These are phyloP conservation scores for Rhododendron williamsianum DNA, from an alignment of 148 eudicot genomes.

Conservation along the genomic window DNA sequence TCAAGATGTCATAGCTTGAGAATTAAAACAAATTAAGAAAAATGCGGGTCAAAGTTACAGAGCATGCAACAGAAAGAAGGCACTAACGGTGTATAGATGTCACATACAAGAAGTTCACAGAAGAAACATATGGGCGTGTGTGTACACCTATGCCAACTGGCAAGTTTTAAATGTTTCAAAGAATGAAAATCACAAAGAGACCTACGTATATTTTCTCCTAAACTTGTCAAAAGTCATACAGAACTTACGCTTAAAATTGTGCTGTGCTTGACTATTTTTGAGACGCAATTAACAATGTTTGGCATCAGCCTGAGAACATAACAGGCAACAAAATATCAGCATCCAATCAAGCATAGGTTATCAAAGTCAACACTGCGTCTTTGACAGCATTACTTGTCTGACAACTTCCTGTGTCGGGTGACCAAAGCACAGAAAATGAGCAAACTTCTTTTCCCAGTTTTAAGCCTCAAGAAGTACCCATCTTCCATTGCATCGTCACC, in stretches of 20 bases:
- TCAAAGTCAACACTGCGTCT: neutral
- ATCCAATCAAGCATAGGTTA: neutral
- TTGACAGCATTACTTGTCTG: constrained; percentile 56
- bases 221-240: neutral
- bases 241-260: constrained; percentile 47
- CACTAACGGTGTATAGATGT: neutral
- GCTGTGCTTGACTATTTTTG: constrained; percentile 39
- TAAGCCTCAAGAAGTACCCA: constrained; percentile 42
- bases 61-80: neutral
- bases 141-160: neutral
- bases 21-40: neutral
- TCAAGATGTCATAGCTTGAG: neutral
- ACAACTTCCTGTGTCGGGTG: constrained; percentile 66
- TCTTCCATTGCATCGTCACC: constrained; percentile 31
- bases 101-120: neutral
- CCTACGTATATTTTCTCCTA: neutral
- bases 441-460: constrained; percentile 68
- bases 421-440: constrained; percentile 61
- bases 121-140: neutral
- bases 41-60: neutral
- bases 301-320: constrained; percentile 66
- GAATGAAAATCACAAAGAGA: neutral
- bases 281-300: constrained; percentile 44
- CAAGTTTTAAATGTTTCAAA: neutral
- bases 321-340: constrained; percentile 11